phyloP scores from a whole-genome alignment of 1,139 yeast species.

The Magnusiomyces suaveolens region DNA sequence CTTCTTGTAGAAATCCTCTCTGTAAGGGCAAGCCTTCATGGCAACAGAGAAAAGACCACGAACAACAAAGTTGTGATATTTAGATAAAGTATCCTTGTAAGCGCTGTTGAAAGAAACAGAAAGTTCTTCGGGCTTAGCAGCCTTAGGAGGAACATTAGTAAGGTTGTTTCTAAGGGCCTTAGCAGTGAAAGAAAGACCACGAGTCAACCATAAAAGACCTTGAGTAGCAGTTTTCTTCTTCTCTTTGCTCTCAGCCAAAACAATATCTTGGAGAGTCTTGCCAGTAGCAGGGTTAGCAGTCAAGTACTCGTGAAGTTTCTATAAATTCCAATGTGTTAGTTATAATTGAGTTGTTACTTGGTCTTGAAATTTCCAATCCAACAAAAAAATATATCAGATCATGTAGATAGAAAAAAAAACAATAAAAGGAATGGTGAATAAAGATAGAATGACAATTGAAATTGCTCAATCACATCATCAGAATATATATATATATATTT shows the following conservation, averaged over 20 bases:
- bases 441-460: no score
- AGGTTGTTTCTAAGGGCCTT: conserved; percentile 77
- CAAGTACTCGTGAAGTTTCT: conserved; percentile 35
- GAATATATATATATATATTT: no score
- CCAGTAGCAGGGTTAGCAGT: conserved; percentile 55
- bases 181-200: conserved; percentile 81
- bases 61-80: conserved; percentile 72
- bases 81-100: conserved; percentile 65
- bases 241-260: conserved; percentile 54
- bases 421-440: no score
- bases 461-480: no score
- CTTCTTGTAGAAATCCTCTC: conserved; percentile 75
- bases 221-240: conserved; percentile 79
- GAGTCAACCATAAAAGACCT: conserved; percentile 76
- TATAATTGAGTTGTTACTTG: not conserved
- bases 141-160: conserved; percentile 26
- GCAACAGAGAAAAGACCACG: conserved; percentile 87
- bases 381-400: no score
- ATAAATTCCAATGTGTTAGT: not conserved
- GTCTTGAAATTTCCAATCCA: no score
- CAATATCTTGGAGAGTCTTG: conserved; percentile 65
- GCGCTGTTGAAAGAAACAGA: conserved; percentile 74
- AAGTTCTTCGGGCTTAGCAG: conserved; percentile 49
- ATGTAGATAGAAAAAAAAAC: no score
- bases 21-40: conserved; percentile 91